phyloP scores from a whole-genome alignment of 331 rosid genomes.

The Quercus tomentella region DNA sequence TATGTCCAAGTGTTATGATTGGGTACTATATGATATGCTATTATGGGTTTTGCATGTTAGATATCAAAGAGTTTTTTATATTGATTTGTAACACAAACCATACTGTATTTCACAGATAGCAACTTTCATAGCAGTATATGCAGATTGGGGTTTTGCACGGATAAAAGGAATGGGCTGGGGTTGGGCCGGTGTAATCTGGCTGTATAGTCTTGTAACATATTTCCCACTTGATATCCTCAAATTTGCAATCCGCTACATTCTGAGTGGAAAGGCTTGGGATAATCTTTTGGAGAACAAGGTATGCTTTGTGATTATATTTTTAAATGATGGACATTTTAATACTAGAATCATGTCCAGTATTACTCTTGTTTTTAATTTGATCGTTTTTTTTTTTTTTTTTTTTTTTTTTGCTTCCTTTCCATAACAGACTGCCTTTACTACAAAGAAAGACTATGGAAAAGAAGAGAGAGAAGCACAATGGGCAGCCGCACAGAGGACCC shows the following conservation, averaged over 20 bases:
- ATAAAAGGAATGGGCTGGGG: slow-evolving; percentile 96
- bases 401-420: slow-evolving; percentile 13
- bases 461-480: slow-evolving; percentile 98
- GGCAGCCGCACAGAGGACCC: slow-evolving; percentile 95
- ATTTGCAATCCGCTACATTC: slow-evolving; percentile 76
- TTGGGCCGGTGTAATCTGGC: slow-evolving; percentile 98
- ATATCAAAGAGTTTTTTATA: background rate
- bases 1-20: background rate
- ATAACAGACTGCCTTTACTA: slow-evolving; percentile 90
- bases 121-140: slow-evolving; percentile 86
- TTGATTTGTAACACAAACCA: background rate
- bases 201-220: slow-evolving; percentile 77
- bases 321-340: background rate
- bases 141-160: slow-evolving; percentile 79
- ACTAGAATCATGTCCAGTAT: background rate
- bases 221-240: slow-evolving; percentile 80
- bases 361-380: background rate
- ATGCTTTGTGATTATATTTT: background rate
- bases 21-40: background rate
- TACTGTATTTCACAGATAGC: slow-evolving; percentile 62
- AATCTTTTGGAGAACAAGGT: slow-evolving; percentile 97
- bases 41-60: background rate
- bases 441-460: slow-evolving; percentile 96
- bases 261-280: slow-evolving; percentile 95
- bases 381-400: background rate